Evolutionary conservation across 345 rosid genomes (phyloP).

Genomic region (Moricandia arvensis): DNA sequence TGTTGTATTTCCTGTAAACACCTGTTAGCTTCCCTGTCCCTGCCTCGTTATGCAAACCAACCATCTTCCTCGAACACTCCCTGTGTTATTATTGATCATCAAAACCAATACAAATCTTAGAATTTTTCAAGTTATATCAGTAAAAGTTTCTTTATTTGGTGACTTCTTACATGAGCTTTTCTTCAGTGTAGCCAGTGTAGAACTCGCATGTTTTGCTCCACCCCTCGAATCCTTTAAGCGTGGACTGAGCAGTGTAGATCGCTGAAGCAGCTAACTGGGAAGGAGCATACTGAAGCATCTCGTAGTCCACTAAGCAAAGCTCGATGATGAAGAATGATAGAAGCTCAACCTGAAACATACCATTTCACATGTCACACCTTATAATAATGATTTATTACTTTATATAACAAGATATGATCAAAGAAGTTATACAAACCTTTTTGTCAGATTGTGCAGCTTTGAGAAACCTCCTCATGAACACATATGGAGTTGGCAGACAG

Average conservation of each 20-base stretch:
- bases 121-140: background rate
- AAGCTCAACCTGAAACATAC: slow-evolving; percentile 73
- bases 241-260: slow-evolving; percentile 60
- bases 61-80: slow-evolving; percentile 85
- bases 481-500: slow-evolving; percentile 84
- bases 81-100: slow-evolving; percentile 39
- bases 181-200: slow-evolving; percentile 48
- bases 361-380: too few relatives aligned
- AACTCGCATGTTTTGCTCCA: slow-evolving; percentile 55
- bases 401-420: too few relatives aligned
- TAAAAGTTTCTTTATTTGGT: background rate
- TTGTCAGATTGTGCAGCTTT: slow-evolving; percentile 85
- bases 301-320: slow-evolving; percentile 57
- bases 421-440: slow-evolving; percentile 49
- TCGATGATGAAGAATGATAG: slow-evolving; percentile 62
- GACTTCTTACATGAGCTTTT: slow-evolving; percentile 44
- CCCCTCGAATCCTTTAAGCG: slow-evolving; percentile 37
- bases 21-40: slow-evolving; percentile 82
- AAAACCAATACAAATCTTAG: slow-evolving; percentile 1
- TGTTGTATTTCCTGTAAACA: slow-evolving; percentile 72
- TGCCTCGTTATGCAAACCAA: slow-evolving; percentile 67
- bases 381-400: too few relatives aligned
- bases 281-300: slow-evolving; percentile 57
- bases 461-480: slow-evolving; percentile 88
- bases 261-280: slow-evolving; percentile 75